Percentiles rank a stretch among this genome's conserved stretches.
Conservation (phyloP, 2,329 filamentous ascomycete species). For the Didymella segeticola region DNA sequence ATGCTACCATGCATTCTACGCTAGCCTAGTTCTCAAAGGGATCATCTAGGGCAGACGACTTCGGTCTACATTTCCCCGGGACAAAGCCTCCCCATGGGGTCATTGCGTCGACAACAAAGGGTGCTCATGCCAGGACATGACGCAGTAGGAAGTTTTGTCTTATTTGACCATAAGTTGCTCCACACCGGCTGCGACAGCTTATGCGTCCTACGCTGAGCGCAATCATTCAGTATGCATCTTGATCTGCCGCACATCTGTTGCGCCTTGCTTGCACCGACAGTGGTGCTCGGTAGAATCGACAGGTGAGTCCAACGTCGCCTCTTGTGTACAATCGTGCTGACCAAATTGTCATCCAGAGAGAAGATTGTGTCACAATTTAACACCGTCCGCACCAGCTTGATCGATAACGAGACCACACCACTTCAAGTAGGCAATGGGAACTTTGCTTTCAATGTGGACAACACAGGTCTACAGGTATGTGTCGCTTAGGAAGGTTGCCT, state of each 20-base stretch:
- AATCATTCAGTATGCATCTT: not conserved
- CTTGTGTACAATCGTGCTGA: not conserved
- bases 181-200: not conserved
- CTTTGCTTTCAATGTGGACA: constrained; percentile 56
- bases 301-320: constrained; percentile 4
- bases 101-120: not conserved
- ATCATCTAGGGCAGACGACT: not conserved
- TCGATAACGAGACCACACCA: constrained; percentile 55
- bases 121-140: not conserved
- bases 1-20: not conserved
- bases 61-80: constrained; percentile 27
- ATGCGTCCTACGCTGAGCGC: too few relatives aligned
- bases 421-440: constrained; percentile 58
- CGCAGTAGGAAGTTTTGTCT: not conserved
- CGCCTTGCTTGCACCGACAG: not conserved
- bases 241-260: not conserved
- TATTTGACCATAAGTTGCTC: not conserved
- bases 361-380: constrained; percentile 30
- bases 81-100: constrained; percentile 1
- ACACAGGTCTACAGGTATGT: constrained; percentile 52
- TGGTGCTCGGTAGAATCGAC: constrained; percentile 20
- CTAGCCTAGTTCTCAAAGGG: not conserved
- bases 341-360: not conserved
- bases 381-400: constrained; percentile 25
- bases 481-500: not conserved